These are phyloP conservation scores for Eutrema yunnanense DNA, from an alignment of 345 rosid species.

Conservation along the genomic window DNA sequence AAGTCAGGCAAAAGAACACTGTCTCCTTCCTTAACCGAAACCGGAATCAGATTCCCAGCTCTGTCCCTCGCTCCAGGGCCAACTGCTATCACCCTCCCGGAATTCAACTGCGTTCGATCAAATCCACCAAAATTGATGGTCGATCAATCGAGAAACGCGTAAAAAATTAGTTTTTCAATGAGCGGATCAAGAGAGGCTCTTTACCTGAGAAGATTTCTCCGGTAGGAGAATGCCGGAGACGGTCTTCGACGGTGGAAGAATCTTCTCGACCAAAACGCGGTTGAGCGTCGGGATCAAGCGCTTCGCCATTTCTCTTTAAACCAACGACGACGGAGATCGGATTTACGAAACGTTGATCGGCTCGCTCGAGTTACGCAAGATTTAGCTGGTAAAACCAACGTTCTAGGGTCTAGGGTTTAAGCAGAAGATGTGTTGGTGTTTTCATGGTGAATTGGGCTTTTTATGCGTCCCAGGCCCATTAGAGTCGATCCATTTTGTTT, in stretches of 20 bases:
- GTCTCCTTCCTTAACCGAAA: conserved; percentile 74
- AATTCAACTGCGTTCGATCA: conserved; percentile 45
- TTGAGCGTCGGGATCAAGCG: conserved; percentile 70
- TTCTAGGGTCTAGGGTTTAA: conserved; percentile 19
- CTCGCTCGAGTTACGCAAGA: neutral
- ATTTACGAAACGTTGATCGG: neutral
- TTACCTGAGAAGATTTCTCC: conserved; percentile 57
- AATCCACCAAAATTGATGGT: neutral
- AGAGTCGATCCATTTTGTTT: neutral
- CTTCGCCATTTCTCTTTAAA: conserved; percentile 50
- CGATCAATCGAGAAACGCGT: neutral
- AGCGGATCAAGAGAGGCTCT: neutral
- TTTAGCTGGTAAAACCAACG: neutral
- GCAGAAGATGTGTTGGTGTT: neutral
- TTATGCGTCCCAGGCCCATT: conserved; percentile 7
- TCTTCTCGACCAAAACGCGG: conserved; percentile 71
- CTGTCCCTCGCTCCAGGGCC: conserved; percentile 64
- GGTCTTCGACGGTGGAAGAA: conserved; percentile 61
- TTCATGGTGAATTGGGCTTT: neutral
- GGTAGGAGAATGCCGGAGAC: conserved; percentile 67
- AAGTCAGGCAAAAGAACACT: conserved; percentile 69
- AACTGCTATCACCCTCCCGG: conserved; percentile 70
- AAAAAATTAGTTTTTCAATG: neutral
- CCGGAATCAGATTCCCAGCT: conserved; percentile 58
- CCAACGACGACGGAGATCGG: neutral